A percentile compares a stretch with the other conserved stretches of the same genome.
Conservation (phyloP, 2,329 filamentous ascomycete genomes). For the Ambrosiella cleistominuta region DNA sequence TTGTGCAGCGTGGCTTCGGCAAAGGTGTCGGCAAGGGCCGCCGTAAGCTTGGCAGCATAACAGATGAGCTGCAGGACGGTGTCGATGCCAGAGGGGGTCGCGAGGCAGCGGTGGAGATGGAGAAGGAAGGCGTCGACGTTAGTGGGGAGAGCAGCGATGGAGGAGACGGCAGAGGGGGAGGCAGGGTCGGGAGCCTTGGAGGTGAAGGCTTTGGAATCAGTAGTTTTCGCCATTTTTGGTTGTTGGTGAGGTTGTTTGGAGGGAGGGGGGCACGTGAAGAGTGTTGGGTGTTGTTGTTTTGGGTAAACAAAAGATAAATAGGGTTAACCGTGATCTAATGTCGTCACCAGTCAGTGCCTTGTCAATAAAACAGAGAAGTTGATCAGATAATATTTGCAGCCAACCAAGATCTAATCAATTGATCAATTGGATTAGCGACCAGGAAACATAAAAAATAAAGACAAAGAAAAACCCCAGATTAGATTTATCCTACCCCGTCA, state of each 20-base stretch:
- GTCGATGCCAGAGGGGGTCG: conserved; percentile 53
- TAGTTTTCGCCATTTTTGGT: background rate
- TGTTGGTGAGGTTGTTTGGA: background rate
- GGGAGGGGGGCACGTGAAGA: background rate
- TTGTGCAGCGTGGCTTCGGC: conserved; percentile 40
- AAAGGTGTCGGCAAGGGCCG: conserved; percentile 32
- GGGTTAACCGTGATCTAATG: background rate
- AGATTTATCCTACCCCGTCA: background rate
- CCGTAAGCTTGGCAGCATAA: conserved; percentile 44
- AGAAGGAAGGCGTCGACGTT: conserved; percentile 35
- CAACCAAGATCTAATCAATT: too few relatives aligned
- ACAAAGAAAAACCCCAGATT: background rate
- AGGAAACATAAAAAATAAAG: background rate
- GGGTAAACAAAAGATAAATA: background rate
- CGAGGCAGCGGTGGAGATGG: conserved; percentile 44
- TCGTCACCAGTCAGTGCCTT: too few relatives aligned
- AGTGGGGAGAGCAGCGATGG: conserved; percentile 19
- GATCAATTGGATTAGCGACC: too few relatives aligned
- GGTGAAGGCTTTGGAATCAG: background rate
- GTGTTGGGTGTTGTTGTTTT: background rate
- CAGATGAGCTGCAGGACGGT: conserved; percentile 49
- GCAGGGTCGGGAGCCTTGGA: conserved; percentile 1
- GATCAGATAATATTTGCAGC: too few relatives aligned
- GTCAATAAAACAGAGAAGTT: too few relatives aligned
- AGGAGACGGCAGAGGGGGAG: conserved; percentile 15